These are phyloP conservation scores for Tetrapisispora pingtungensis DNA, from an alignment of 805 yeast genomes.

Conservation along the genomic window DNA sequence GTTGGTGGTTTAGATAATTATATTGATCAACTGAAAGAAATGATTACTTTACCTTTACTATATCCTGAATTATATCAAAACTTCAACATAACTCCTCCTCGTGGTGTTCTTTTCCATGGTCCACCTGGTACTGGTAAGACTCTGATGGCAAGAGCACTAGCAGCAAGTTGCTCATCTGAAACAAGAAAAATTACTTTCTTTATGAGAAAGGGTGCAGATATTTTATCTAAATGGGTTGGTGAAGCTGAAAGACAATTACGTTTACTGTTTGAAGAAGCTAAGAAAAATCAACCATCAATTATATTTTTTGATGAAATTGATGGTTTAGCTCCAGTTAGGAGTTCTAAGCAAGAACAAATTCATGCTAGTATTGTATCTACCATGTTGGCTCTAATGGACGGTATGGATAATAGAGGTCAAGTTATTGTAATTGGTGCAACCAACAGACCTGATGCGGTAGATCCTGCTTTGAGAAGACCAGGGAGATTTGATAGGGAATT, in stretches of 20 bases:
- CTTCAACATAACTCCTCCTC: constrained; percentile 88
- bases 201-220: constrained; percentile 98
- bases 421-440: constrained; percentile 98
- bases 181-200: constrained; percentile 84
- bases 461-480: constrained; percentile 93
- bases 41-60: constrained; percentile 86
- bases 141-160: constrained; percentile 92
- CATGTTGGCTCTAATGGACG: constrained; percentile 91
- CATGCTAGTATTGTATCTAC: constrained; percentile 97
- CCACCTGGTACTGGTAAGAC: constrained; percentile 99
- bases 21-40: constrained; percentile 86
- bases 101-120: constrained; percentile 96
- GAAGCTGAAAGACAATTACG: constrained; percentile 95
- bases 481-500: constrained; percentile 97
- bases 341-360: constrained; percentile 95
- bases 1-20: constrained; percentile 91
- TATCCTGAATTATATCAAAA: constrained; percentile 90
- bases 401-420: constrained; percentile 98
- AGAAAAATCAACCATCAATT: constrained; percentile 88
- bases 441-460: constrained; percentile 95
- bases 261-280: constrained; percentile 88
- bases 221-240: constrained; percentile 97
- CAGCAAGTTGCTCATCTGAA: constrained; percentile 85
- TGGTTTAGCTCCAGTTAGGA: constrained; percentile 95
- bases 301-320: constrained; percentile 97